Evolutionary conservation across 2,329 filamentous ascomycete genomes (phyloP), one percentile per base, ranked within the genome.

Genomic region (Colletotrichum melonis): DNA sequence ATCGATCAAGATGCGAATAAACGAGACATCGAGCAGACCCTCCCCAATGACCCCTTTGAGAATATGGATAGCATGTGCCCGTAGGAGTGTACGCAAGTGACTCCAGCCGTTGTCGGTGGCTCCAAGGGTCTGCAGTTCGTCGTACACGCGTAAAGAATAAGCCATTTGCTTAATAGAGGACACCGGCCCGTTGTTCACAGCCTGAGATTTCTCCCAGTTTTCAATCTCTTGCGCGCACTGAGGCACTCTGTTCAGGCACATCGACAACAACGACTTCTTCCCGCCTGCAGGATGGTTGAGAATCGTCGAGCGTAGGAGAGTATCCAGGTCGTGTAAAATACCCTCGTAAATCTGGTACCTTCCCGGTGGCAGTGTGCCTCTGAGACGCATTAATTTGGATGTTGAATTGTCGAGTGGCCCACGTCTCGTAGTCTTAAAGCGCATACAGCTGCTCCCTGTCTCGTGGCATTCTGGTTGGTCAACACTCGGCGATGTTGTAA

Each of bases 161-260:
- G 85, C 78, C 22, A 83, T 79, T 7, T 78, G 78, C n/a, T 82
- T 78, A 19, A 83, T 75, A 0, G 78, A 78, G 12, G 81, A 81
- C 19, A 80, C 76, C 0, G 81, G 82, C 3, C 84, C 85, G 14
- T 80, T 79, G 54, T 81, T 76, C 63, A 84, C 81, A 4, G 83
- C 80, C 24, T 86, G 81, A 14, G 79, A 75, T 35, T 78, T 77
- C 64, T 86, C 83, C 80, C 82, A 82, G 1, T 78, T 78, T 69
- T 88, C 84, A n/a, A 88, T 83, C 38, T 83, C 81, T 1, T 80
- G 77, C 38, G 89, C 85, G 74, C 86, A 88, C 19, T 81, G 80
- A 1, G 88, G 88, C 16, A 90, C 80, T 72, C 82, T 84, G 65
- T 84, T 81, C 6, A 90, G 80, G 69, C 86, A 88, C 83, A 87